Evolutionary conservation across 2,329 filamentous ascomycete species (phyloP), one percentile per base, ranked within the genome.

Genomic region (Pleomassaria siparia): DNA sequence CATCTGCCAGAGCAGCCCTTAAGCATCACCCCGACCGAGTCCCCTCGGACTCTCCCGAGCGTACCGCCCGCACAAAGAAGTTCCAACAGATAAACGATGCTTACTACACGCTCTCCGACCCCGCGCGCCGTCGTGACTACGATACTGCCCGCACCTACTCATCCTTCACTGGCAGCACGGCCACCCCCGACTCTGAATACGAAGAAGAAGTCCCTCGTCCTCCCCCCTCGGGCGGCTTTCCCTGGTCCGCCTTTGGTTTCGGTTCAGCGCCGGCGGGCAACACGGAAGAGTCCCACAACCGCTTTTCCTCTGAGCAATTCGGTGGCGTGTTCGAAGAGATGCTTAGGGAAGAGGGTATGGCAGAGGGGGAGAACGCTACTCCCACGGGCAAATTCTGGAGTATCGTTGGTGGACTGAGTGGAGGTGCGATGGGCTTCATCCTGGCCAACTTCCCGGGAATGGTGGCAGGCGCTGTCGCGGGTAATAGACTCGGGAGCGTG

Each of bases 21-120:
- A 95, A 94, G 73, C 91, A 89, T 55, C 92, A 97, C 70, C 92
- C 92, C 1, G 94, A 99, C 70, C 88, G 94, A 50, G 90, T 99
- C 32, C 80, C 91, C 22, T 75, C 82, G 56, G 84, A 91, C 72
- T 92, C 90, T 4, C 89, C 91, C 29, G 91, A 97, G 60, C 89
- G 92, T 54, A 72, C 83, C 18, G 72, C 82, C 11, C 88, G 91
- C 63, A 99, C 94, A 5, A 88, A 88, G 64, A 86, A 86, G 67
- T 96, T 96, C 76, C 91, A 96, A 71, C 83, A 88, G 56, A 88
- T 96, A 63, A 95, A 95, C 74, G 91, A 95, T 66, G 90, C 91
- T 53, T 96, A 95, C 78, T 95, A 89, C 71, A 91, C 89, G 0
- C 84, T 97, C 22, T 95, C 89, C 0, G 91, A 97, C 68, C 67